Base-by-base conservation (phyloP, 2,329 filamentous ascomycete genomes). In the Neocucurbitaria cava region DNA sequence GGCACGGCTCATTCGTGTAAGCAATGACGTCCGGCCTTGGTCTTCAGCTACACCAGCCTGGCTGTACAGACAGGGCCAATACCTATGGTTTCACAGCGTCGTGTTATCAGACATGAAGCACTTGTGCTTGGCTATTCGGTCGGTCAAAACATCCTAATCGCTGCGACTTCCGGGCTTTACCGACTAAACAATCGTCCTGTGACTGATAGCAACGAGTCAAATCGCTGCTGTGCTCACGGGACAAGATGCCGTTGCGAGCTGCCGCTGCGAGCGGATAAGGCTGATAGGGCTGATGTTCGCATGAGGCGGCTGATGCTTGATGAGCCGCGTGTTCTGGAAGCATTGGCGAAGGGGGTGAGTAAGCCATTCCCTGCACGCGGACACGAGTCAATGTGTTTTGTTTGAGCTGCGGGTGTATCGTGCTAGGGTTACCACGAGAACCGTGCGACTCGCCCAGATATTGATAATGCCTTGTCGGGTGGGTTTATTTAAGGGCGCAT, bases 281-380 rank as follows among this genome's bases (percentile, higher is more conserved):
- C 31, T n/a, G 31, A 40, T 40, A 47, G 45, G 45, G 45, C 45
- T 39, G 35, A 40, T 40, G 31, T n/a, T 35, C 17, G 31, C 30
- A 11, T 15, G 30, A 31, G 8, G 30, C 31, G 15, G 31, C 31
- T 35, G 31, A 35, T 35, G 31, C 31, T 17, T 35, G 17, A 35
- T 39, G 36, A 39, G 40, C 40, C 28, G 9, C 21, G 28, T 23
- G 3, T 38, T 35, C 44, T 47, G 23, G 26, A 18, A 28, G 24
- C n/a, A 10, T 23, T 47, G 15, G 17, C 15, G n/a, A n/a, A 26
- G 15, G 3, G n/a, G 33, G 15, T 47, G 35, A 40, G 45, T 47
- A 47, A 47, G 33, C 45, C 39, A 13, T 7, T 38, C 23, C 24
- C 13, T 23, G 24, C 10, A 10, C 41, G 5, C 41, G 24, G n/a